Base-by-base conservation (phyloP, 768 basidiomycete genomes). In the Kwoniella dejecticola region DNA sequence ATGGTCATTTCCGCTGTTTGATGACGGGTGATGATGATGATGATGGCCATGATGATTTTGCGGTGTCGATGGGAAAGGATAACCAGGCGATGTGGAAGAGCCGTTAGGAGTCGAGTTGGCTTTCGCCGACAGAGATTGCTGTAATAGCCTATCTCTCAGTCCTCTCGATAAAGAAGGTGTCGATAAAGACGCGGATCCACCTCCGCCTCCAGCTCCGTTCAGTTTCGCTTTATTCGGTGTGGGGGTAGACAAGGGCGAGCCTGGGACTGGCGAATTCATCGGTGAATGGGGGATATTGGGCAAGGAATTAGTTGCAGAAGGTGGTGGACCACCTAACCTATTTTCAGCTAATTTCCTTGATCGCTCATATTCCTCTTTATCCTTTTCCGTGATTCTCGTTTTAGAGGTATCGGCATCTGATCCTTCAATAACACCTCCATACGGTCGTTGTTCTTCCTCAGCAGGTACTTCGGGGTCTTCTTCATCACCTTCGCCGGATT, bases 351-450 rank as follows among this genome's bases (percentile, higher is more conserved):
- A 75, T n/a, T 82, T 68, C 52, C 88, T 82, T 70, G 87, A 89
- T 60, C 83, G 82, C 67, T 92, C 89, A 74, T 90, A 97, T 52
- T 84, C 82, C 48, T 82, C 75, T 69, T 84, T 89, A 76, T 95
- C 91, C 6, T 69, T 66, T 29, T 80, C 78, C 3, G 79, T 76
- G 26, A 94, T 88, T 0, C 77, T 76, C 7, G 92, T 91, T 73
- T 85, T 87, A 21, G 82, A 80, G 44, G 84, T 87, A 72, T 91
- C 90, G 33, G 90, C 85, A 56, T 95, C 89, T 17, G 82, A 82
- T 1, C 82, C 78, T 13, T 77, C 79, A 33, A 98, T 82, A 40
- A 95, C 83, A 21, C 92, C 93, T 47, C 96, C 93, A 72, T 94
- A 97, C 50, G 92, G 81, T n/a, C 77, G 68, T 24, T 87, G 87